Base-by-base conservation (phyloP, 2,329 filamentous ascomycete species). In the Neofusicoccum laricinum region DNA sequence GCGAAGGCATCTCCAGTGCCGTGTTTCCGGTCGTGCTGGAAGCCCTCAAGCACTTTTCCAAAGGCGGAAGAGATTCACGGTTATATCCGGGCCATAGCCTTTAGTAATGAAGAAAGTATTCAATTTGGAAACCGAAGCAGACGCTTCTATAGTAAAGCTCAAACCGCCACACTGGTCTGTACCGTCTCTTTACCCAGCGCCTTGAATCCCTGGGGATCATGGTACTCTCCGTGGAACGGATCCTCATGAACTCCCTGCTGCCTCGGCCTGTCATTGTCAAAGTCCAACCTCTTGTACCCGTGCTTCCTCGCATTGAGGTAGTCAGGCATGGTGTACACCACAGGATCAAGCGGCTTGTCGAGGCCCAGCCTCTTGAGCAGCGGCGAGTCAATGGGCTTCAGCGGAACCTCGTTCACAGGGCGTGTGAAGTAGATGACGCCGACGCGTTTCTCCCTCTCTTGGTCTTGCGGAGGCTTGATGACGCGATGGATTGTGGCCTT, bases 401-500 rank as follows among this genome's bases (percentile, higher is more conserved):
- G n/a, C 14, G 57, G 43, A 10, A 49, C 45, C 8, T 61, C 57
- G 19, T 61, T 49, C 5, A 48, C 57, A 2, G 57, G 57, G 1
- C 57, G 66, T 0, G 79, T 78, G 2, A 80, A 72, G 57, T 61
- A 61, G 41, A 61, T 61, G 57, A 61, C 57, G 43, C 57, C 45
- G 11, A 49, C 45, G 7, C 80, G 76, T 68, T 81, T 74, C 46
- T 75, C 64, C 2, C 67, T 48, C 8, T 68, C 57, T 68, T 80
- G 78, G 65, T 82, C 80, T 0, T 70, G 72, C 0, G 80, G 78
- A 3, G 79, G 78, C 67, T 77, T 77, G 64, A 72, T 77, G 0
- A 82, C 80, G 3, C 78, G 72, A 69, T 82, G 80, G 2, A 76
- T 70, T 1, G 80, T 82, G 3, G 80, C 79, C 66, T 80, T 80